Conservation (phyloP, 2,329 filamentous ascomycete genomes). For the Helotiales sp. region DNA sequence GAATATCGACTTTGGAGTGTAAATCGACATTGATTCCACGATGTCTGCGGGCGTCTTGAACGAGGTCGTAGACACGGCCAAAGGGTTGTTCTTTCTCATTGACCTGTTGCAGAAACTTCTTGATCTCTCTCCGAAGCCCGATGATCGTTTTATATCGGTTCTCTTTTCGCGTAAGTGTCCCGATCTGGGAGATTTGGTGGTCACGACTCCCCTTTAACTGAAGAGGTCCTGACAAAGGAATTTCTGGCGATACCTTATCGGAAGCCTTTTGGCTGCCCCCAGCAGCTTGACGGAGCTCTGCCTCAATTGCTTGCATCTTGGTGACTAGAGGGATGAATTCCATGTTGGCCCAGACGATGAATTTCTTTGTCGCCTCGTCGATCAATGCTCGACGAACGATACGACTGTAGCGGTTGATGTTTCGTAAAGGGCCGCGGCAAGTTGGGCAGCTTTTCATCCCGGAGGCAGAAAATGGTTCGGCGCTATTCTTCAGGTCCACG, state of each 20-base stretch:
- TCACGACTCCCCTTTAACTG: conserved; percentile 31
- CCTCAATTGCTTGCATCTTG: conserved; percentile 36
- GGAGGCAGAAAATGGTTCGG: conserved; percentile 55
- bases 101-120: conserved; percentile 43
- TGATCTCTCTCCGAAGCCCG: conserved; percentile 41
- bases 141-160: conserved; percentile 38
- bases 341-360: conserved; percentile 58
- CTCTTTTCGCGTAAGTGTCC: conserved; percentile 33
- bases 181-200: conserved; percentile 37
- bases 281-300: conserved; percentile 25
- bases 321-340: conserved; percentile 34
- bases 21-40: conserved; percentile 36
- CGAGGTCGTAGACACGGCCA: conserved; percentile 44
- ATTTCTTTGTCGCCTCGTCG: conserved; percentile 68
- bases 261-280: conserved; percentile 18
- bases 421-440: conserved; percentile 63
- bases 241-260: conserved; percentile 24
- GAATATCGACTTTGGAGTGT: conserved; percentile 39
- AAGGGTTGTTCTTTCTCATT: conserved; percentile 48
- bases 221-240: conserved; percentile 22
- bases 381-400: conserved; percentile 64
- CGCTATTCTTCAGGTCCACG: conserved; percentile 43
- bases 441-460: conserved; percentile 59
- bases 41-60: conserved; percentile 42
- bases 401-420: conserved; percentile 64